phyloP scores from a whole-genome alignment of 2,329 filamentous ascomycete species.

The Coniochaeta sp. region DNA sequence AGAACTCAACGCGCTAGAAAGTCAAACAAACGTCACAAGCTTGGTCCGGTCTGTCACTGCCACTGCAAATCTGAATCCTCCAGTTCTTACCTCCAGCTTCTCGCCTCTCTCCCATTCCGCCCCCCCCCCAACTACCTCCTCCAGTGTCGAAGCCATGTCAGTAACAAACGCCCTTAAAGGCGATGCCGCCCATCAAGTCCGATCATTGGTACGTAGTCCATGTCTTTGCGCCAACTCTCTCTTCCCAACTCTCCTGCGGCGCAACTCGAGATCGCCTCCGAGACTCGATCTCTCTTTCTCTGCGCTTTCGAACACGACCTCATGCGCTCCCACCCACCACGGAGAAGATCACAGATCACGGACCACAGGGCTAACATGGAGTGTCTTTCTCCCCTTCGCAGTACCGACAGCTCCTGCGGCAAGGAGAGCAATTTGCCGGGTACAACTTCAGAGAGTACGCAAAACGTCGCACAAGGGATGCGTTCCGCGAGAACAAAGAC shows the following conservation, averaged over 20 bases:
- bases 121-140: background rate
- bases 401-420: conserved; percentile 89
- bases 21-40: no score
- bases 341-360: background rate
- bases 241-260: background rate
- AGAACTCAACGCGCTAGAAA: no score
- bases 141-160: conserved; percentile 9
- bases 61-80: no score
- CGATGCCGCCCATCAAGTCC: conserved; percentile 49
- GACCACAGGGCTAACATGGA: background rate
- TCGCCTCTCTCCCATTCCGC: no score
- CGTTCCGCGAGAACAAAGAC: conserved; percentile 73
- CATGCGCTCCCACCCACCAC: conserved; percentile 1
- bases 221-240: background rate
- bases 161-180: conserved; percentile 33
- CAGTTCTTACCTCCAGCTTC: no score
- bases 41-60: no score
- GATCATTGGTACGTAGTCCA: conserved; percentile 43
- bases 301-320: background rate
- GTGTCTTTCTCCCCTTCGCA: conserved; percentile 26
- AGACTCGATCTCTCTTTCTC: background rate
- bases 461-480: conserved; percentile 80
- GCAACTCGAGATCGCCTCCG: background rate
- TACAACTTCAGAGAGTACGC: conserved; percentile 99
- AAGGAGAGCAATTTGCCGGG: conserved; percentile 77